These are phyloP conservation scores for Colletotrichum brevisporum DNA, from an alignment of 2,329 filamentous ascomycete species.

Conservation along the genomic window DNA sequence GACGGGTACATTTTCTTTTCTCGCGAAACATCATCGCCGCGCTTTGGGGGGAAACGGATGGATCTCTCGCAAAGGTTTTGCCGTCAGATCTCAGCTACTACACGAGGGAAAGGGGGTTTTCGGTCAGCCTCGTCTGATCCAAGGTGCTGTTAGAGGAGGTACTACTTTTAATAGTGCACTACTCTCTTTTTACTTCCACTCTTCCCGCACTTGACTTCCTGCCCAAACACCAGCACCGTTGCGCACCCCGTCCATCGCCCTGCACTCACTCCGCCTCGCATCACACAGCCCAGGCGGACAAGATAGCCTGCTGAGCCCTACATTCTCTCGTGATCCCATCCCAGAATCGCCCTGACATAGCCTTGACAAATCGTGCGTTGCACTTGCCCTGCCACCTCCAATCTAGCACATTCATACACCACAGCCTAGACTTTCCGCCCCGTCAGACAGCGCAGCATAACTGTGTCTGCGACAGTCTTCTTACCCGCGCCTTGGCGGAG, in stretches of 20 bases:
- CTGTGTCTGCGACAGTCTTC: neutral
- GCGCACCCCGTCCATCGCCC: constrained; percentile 28
- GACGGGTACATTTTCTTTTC: constrained; percentile 40
- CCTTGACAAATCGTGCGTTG: constrained; percentile 9
- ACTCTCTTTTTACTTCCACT: constrained; percentile 41
- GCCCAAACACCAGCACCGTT: constrained; percentile 34
- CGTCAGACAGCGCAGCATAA: neutral
- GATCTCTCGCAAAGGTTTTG: constrained; percentile 27
- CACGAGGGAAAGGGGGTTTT: constrained; percentile 35
- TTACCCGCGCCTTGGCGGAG: constrained; percentile 6
- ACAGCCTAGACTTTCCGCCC: too few relatives aligned
- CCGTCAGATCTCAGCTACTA: constrained; percentile 26
- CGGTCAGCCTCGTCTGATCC: constrained; percentile 37
- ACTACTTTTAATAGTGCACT: constrained; percentile 43
- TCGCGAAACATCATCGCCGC: constrained; percentile 35
- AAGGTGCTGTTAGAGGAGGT: constrained; percentile 41
- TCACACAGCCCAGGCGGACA: constrained; percentile 34
- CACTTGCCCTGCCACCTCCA: constrained; percentile 8
- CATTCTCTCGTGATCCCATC: constrained; percentile 21
- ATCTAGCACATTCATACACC: neutral
- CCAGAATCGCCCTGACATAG: constrained; percentile 15
- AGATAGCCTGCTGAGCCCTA: constrained; percentile 17
- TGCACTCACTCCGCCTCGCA: constrained; percentile 17
- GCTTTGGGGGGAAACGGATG: constrained; percentile 34
- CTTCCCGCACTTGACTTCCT: constrained; percentile 39